Evolutionary conservation across 2,329 filamentous ascomycete species (phyloP), one percentile per base, ranked within the genome.

Genomic region (Penicillium sp.): DNA sequence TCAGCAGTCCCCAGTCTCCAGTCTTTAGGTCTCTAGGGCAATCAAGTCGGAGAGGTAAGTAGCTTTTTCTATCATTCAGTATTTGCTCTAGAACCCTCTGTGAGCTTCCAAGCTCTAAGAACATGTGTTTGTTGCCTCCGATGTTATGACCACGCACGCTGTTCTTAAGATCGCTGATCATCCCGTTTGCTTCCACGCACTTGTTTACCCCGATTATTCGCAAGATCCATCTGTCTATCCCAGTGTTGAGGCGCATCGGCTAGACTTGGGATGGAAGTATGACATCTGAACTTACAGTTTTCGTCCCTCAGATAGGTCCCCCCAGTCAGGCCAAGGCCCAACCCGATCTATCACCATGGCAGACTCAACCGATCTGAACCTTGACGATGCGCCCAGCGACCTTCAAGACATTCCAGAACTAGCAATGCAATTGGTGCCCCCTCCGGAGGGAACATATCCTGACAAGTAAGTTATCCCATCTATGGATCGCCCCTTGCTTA

Each of bases 391-490:
- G 57, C 75, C 74, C 16, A 76, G 75, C 63, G 75, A 77, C 60
- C 73, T 77, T 57, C 73, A 76, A 59, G 75, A 77, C 63, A 76
- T 77, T 62, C 73, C 75, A 49, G 75, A 77, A 38, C 61, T 75
- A 60, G 69, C 70, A 14, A 75, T 76, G 67, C 72, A 76, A 63
- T 64, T 77, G 51, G 52, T 75, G 30, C 73, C 74, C 3, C 75
- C 75, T 16, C 73, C 73, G 1, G 74, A 77, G 63, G 73, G 72
- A n/a, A 75, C 74, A 28, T 77, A 72, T 63, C 75, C 75, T 58
- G 75, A 77, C 55, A 75, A 73, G 73, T 74, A 45, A 66, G 69
- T 63, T 45, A 22, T 26, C 31, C 6, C 30, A 43, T 26, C 22
- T 4, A 22, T 22, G 22, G 22, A 22, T 22, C 22, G 22, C 25